phyloP scores from a whole-genome alignment of 768 basidiomycete species.

The Collybia mongolica region DNA sequence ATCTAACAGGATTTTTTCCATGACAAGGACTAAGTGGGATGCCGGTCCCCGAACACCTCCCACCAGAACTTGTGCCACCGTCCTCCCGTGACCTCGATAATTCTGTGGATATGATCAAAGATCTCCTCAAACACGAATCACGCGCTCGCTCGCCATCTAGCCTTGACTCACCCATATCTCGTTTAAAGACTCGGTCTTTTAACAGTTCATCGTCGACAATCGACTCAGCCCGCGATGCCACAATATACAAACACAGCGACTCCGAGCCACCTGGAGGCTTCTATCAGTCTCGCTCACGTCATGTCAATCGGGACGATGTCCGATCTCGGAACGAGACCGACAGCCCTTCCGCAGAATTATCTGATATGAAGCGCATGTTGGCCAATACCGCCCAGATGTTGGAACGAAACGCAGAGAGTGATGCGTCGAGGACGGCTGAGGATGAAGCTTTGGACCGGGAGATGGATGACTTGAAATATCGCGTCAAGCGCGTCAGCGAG shows the following conservation, averaged over 20 bases:
- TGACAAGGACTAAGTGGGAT: conserved; percentile 85
- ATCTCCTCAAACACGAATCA: conserved; percentile 83
- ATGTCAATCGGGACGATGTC: conserved; percentile 82
- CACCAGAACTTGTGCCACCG: conserved; percentile 87
- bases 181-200: conserved; percentile 72
- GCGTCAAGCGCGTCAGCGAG: conserved; percentile 84
- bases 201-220: conserved; percentile 48
- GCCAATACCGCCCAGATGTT: conserved; percentile 78
- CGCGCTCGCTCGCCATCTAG: conserved; percentile 65
- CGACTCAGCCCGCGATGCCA: conserved; percentile 77
- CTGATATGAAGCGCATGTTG: conserved; percentile 84
- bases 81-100: conserved; percentile 86
- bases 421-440: conserved; percentile 62
- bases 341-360: conserved; percentile 62
- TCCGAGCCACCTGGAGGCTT: conserved; percentile 56
- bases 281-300: conserved; percentile 81
- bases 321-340: conserved; percentile 72
- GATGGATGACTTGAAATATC: conserved; percentile 80
- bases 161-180: conserved; percentile 54
- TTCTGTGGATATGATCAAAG: conserved; percentile 87
- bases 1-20: conserved; percentile 2
- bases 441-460: conserved; percentile 93
- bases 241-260: conserved; percentile 85
- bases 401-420: conserved; percentile 68
- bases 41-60: conserved; percentile 83